phyloP scores from a whole-genome alignment of 2,329 filamentous ascomycete genomes.

The Colletotrichum australisinense region DNA sequence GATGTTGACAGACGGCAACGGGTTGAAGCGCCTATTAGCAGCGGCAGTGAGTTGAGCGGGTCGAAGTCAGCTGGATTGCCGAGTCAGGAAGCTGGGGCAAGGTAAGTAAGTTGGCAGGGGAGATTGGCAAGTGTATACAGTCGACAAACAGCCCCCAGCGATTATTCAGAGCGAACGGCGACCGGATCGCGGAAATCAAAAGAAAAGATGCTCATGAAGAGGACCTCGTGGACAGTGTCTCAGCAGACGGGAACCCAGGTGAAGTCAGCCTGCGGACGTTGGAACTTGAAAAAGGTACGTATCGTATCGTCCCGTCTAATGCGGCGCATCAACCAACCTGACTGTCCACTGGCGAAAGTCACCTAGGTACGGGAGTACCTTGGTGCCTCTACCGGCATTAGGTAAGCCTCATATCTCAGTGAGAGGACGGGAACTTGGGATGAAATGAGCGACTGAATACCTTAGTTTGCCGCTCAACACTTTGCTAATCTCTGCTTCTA shows the following conservation, averaged over 20 bases:
- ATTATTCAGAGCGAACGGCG: not conserved
- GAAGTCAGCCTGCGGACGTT: constrained; percentile 4
- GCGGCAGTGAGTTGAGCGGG: constrained; percentile 7
- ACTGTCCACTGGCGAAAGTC: too few species aligned
- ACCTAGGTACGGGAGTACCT: not conserved
- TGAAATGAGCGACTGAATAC: too few species aligned
- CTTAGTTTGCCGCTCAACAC: too few species aligned
- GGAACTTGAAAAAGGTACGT: constrained; percentile 11
- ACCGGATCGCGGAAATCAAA: not conserved
- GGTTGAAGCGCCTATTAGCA: constrained; percentile 4
- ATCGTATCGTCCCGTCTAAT: constrained; percentile 7
- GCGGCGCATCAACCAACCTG: not conserved
- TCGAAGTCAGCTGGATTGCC: constrained; percentile 28
- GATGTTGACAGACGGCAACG: not conserved
- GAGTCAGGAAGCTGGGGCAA: constrained; percentile 29
- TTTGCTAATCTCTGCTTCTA: too few species aligned
- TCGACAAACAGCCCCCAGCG: constrained; percentile 1
- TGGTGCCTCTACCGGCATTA: not conserved
- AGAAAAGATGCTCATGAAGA: not conserved
- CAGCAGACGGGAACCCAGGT: not conserved
- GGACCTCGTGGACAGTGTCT: constrained; percentile 24
- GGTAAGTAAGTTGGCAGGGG: constrained; percentile 14
- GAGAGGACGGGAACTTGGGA: too few species aligned
- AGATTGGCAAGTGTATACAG: constrained; percentile 18
- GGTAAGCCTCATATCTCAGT: too few species aligned